Base-by-base conservation (phyloP, 1,284 basidiomycete species). In the Jaminaea rosea region DNA sequence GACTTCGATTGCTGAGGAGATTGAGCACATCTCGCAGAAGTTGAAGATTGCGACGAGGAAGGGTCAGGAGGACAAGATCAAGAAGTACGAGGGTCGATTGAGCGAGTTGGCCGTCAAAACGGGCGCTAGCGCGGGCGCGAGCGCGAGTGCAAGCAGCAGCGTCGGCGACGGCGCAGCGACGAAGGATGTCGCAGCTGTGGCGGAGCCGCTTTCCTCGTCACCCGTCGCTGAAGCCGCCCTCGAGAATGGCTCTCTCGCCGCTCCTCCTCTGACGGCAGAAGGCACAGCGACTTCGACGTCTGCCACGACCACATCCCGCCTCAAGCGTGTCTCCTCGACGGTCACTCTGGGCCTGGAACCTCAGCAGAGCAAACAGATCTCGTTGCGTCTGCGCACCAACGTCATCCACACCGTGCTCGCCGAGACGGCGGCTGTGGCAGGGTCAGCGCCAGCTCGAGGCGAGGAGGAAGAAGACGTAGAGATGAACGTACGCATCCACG, bases 11-110 rank as follows among this genome's bases (percentile, higher is more conserved):
- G 39, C 39, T 21, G 78, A 79, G 55, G 78, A 79, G 63, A 72
- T 79, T 3, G 78, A 79, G 66, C 75, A 69, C 36, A 60, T 79
- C 46, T 66, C 76, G 26, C 78, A 79, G 56, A 79, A 79, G 66
- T 72, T 79, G 55, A 79, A 79, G 68, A 79, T 79, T 45, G 77
- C 77, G 0, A 62, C 67, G 47, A 62, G 78, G 46, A 79, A 79
- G 62, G 76, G 76, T 37, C 78, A 79, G 55, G 45, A 58, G 34
- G 78, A 79, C 55, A 79, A 79, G 67, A 70, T 78, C 48, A 69
- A 69, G 47, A 79, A 79, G 65, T 79, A 78, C 65, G 75, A 77
- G 52, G 67, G 72, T 41, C 65, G 78, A 13, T 64, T 79, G 46
- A 58, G 57, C 5, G 75, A 77, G 58, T 63, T 79, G 0, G 78